A percentile compares a stretch with the other conserved stretches of the same genome.
These are phyloP conservation scores for Melaleuca quinquenervia DNA, from an alignment of 345 rosid genomes.

Conservation along the genomic window DNA sequence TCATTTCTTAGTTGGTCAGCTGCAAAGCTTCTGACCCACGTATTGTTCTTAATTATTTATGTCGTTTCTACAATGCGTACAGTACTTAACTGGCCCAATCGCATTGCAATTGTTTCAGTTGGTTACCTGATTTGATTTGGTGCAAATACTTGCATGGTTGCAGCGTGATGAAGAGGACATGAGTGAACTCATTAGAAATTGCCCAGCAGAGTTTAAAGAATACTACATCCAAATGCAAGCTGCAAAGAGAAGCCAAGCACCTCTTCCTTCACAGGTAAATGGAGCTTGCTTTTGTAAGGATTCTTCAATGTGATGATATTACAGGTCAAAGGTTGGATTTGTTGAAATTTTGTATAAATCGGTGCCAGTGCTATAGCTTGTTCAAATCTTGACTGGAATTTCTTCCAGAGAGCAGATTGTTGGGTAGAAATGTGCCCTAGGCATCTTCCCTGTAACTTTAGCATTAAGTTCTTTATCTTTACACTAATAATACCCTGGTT, in stretches of 20 bases:
- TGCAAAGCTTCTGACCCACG: background rate
- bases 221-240: constrained; percentile 93
- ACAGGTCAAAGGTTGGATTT: background rate
- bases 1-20: background rate
- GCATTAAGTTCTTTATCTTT: background rate
- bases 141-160: background rate
- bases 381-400: background rate
- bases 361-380: background rate
- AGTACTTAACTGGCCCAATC: background rate
- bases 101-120: background rate
- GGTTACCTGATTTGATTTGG: background rate
- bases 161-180: constrained; percentile 92
- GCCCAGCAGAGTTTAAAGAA: constrained; percentile 71
- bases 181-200: constrained; percentile 63
- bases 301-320: background rate
- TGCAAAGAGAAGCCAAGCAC: constrained; percentile 89
- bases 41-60: background rate
- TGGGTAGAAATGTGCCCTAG: background rate
- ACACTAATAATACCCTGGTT: background rate
- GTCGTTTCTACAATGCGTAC: background rate
- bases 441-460: background rate
- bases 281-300: background rate
- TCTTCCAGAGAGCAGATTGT: background rate
- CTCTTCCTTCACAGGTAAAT: constrained; percentile 76
- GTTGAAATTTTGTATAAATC: background rate